Evolutionary conservation across 108 stramenopile genomes (phyloP), one percentile per base, ranked within the genome.

Genomic region (Nannochloropsis granulata): DNA sequence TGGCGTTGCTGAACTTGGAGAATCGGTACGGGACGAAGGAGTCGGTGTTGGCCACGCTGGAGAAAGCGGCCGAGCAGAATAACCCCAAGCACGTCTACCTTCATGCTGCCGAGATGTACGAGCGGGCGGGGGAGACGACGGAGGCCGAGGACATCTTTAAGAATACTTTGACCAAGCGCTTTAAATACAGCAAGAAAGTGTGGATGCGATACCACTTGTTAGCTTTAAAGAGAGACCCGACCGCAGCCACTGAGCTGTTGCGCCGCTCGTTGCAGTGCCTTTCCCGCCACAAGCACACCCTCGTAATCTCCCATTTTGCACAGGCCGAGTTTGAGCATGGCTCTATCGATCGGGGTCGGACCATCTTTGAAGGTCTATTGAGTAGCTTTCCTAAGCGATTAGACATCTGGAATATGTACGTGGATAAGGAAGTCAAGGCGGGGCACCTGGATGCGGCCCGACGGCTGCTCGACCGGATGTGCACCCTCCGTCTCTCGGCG

Each of bases 391-490:
- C 94, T 12, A 98, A 96, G 79, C 93, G 96, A 78, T 88, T 96
- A 85, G 98, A 98, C 90, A 81, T 98, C 12, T 90, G 95, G 83
- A 95, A 95, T 88, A 93, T 97, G 0, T 96, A 94, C 86, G 85
- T 96, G 81, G 98, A 98, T 87, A 95, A 95, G 85, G 98, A 98
- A 90, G 91, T 97, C 25, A 97, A 97, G 88, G 84, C 85, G 79
- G 97, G 96, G 25, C 94, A 95, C 42, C 79, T 95, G 13, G 85
- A 90, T 11, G 86, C 90, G 13, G 96, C 96, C 1, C 89, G 97
- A 78, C 81, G 90, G 23, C 89, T 97, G 44, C 92, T 97, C 25
- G 93, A 94, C 78, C 81, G 83, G 23, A 86, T 87, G 44, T 95
- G 93, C 83, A 81, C 88, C 78, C 84, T 93, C 45, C 91, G 92